Evolutionary conservation across 176 grass and related monocot species (phyloP).

Genomic region (Areca catechu): DNA sequence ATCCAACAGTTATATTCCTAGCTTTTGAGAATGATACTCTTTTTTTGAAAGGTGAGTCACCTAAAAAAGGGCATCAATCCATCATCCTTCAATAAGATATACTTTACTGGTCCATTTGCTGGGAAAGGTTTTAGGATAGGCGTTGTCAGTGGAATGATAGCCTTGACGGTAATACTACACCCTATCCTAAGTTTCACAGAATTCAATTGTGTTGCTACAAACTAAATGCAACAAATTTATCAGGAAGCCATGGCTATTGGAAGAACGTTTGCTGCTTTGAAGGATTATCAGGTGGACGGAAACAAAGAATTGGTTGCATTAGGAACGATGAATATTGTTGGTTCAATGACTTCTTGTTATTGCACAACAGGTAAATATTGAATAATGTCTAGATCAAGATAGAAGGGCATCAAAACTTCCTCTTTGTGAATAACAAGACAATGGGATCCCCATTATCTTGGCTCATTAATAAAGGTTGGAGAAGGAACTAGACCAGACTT

Average conservation of each 20-base stretch:
- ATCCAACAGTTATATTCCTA: too few species aligned
- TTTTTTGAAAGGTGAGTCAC: too few species aligned
- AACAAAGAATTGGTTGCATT: slow-evolving; percentile 6
- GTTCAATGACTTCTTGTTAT: slow-evolving; percentile 3
- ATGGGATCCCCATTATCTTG: too few species aligned
- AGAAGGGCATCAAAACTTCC: too few species aligned
- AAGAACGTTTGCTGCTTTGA: slow-evolving; percentile 6
- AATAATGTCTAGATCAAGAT: neutral
- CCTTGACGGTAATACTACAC: neutral
- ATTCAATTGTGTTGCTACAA: neutral
- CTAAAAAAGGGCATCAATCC: too few species aligned
- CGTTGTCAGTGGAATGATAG: neutral
- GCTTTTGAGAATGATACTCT: too few species aligned
- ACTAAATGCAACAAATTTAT: neutral
- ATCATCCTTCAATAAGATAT: too few species aligned
- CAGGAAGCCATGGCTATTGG: slow-evolving; percentile 1
- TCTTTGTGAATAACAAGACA: too few species aligned
- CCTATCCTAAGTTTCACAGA: too few species aligned
- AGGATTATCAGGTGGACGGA: neutral
- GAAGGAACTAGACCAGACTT: too few species aligned
- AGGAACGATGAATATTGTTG: neutral
- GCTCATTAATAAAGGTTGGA: too few species aligned
- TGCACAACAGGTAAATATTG: neutral
- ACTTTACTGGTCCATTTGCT: neutral
- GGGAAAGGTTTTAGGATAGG: slow-evolving; percentile 4